phyloP scores from a whole-genome alignment of 2,329 filamentous ascomycete genomes.

The Sporothrix pseudoabietina region DNA sequence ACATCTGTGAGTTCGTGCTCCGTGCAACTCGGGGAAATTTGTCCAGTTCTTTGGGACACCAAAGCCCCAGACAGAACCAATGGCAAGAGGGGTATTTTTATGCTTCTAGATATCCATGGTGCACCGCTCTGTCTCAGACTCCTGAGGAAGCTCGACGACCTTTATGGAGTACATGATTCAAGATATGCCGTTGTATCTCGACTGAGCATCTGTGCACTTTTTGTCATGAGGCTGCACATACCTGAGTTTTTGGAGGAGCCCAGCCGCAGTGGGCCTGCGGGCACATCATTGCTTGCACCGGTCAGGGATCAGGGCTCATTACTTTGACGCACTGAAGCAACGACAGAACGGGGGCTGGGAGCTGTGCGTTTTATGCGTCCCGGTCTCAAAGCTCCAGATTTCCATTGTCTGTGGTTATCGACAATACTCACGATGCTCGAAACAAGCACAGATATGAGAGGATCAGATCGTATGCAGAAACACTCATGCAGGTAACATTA shows the following conservation, averaged over 20 bases:
- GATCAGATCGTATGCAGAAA: neutral
- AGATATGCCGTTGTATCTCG: neutral
- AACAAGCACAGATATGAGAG: neutral
- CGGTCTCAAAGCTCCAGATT: neutral
- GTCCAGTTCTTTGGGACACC: neutral
- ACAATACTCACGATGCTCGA: neutral
- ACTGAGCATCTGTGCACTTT: neutral
- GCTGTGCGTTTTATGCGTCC: conserved; percentile 19
- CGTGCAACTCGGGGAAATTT: neutral
- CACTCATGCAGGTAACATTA: neutral
- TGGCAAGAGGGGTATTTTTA: neutral
- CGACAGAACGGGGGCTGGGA: neutral
- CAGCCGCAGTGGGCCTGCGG: conserved; percentile 13
- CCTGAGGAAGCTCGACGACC: neutral
- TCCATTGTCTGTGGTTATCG: neutral
- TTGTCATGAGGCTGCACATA: conserved; percentile 7
- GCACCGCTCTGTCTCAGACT: neutral
- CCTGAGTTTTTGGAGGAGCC: neutral
- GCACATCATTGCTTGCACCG: conserved; percentile 9
- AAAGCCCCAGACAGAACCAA: neutral
- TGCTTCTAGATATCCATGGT: neutral
- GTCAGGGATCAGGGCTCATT: conserved; percentile 18
- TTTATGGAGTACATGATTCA: neutral
- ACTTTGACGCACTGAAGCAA: neutral
- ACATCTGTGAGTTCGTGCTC: neutral